These are phyloP conservation scores for Aureobasidium sp. DNA, from an alignment of 2,329 filamentous ascomycete genomes.

Conservation along the genomic window DNA sequence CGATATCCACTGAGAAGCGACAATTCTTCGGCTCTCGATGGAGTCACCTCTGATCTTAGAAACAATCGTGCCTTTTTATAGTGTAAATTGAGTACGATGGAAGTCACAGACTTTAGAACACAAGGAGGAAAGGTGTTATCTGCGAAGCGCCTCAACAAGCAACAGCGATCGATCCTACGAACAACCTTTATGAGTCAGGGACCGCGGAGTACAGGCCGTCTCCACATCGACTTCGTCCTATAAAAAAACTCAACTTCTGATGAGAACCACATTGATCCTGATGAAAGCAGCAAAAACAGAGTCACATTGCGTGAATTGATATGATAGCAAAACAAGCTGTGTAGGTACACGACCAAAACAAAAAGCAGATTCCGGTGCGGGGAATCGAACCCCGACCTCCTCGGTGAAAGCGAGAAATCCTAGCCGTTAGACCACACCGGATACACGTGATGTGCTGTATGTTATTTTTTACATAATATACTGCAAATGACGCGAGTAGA, in stretches of 20 bases:
- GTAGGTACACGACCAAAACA: not conserved
- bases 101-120: not conserved
- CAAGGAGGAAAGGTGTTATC: not conserved
- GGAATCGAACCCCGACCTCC: slow-evolving; percentile 19
- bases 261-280: too few relatives aligned
- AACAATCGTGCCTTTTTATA: too few relatives aligned
- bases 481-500: too few relatives aligned
- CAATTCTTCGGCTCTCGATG: too few relatives aligned
- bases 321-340: not conserved
- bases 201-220: not conserved
- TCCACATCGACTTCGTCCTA: not conserved
- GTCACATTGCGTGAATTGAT: too few relatives aligned
- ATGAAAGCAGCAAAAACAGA: too few relatives aligned
- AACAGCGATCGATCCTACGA: not conserved
- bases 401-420: slow-evolving; percentile 18
- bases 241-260: too few relatives aligned
- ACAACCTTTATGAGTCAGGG: not conserved
- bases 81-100: not conserved
- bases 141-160: not conserved
- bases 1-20: not conserved
- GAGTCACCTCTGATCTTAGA: too few relatives aligned
- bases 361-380: slow-evolving; percentile 14
- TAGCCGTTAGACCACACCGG: slow-evolving; percentile 17
- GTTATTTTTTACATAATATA: too few relatives aligned
- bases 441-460: not conserved